Conservation (phyloP, 345 rosid genomes). For the Capsella bursapastoris region DNA sequence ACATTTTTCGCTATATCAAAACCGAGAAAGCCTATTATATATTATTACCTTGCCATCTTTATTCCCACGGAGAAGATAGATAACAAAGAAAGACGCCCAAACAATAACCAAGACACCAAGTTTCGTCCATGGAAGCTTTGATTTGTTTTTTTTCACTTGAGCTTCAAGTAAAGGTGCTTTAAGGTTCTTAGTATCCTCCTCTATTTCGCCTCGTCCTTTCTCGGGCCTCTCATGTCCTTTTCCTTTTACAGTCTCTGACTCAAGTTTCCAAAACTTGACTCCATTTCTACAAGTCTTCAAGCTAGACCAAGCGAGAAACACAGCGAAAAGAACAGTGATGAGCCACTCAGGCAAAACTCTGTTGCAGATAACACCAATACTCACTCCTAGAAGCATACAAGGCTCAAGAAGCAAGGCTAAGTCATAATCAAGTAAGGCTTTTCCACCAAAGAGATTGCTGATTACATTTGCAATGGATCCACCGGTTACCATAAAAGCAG, state of each 20-base stretch:
- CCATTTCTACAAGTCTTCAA: slow-evolving; percentile 76
- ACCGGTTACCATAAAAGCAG: slow-evolving; percentile 95
- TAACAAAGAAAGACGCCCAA: slow-evolving; percentile 73
- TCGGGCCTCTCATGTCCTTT: slow-evolving; percentile 47
- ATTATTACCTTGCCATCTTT: slow-evolving; percentile 61
- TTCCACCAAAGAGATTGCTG: slow-evolving; percentile 51
- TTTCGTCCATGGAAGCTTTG: slow-evolving; percentile 70
- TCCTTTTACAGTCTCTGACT: slow-evolving; percentile 53
- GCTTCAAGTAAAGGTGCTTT: slow-evolving; percentile 53
- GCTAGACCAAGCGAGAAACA: slow-evolving; percentile 82
- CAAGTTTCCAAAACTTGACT: slow-evolving; percentile 61
- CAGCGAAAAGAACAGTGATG: slow-evolving; percentile 68
- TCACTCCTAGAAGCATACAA: slow-evolving; percentile 83
- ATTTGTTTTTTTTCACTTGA: slow-evolving; percentile 28
- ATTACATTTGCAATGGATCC: slow-evolving; percentile 82
- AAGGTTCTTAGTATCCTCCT: slow-evolving; percentile 36
- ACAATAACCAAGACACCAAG: slow-evolving; percentile 63
- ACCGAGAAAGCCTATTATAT: neutral
- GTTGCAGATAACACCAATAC: slow-evolving; percentile 82
- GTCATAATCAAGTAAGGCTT: slow-evolving; percentile 64
- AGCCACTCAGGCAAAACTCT: slow-evolving; percentile 84
- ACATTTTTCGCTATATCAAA: neutral
- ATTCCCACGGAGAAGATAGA: slow-evolving; percentile 76
- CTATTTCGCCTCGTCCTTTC: slow-evolving; percentile 45
- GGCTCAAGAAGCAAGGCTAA: slow-evolving; percentile 85